phyloP scores from a whole-genome alignment of 139 green algal species.

The Edaphochlamys debaryana region DNA sequence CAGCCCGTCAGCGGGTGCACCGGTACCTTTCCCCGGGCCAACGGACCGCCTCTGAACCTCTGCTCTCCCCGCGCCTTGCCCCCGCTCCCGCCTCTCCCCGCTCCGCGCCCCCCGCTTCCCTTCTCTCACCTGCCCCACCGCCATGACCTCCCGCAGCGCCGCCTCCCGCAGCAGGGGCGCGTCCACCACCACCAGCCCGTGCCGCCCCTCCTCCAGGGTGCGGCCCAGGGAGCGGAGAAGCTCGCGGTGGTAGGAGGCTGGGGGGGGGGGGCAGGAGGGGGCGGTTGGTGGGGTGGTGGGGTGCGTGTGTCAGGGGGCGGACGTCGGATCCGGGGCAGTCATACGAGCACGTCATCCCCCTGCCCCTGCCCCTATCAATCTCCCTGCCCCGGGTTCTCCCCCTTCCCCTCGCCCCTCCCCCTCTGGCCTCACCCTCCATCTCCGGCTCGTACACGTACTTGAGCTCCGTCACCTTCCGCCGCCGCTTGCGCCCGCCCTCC shows the following conservation, averaged over 20 bases:
- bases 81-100: no score
- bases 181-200: constrained; percentile 80
- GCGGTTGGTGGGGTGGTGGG: neutral
- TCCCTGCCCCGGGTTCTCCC: no score
- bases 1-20: neutral
- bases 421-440: constrained; percentile 67
- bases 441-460: constrained; percentile 82
- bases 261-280: neutral
- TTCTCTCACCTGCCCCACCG: constrained; percentile 63
- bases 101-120: no score
- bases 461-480: constrained; percentile 56
- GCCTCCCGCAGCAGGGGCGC: constrained; percentile 61
- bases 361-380: neutral
- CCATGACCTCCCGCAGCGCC: constrained; percentile 65
- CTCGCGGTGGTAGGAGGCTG: constrained; percentile 70
- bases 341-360: neutral
- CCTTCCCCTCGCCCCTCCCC: neutral
- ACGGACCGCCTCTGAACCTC: no score
- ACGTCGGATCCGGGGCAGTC: neutral
- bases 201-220: constrained; percentile 74
- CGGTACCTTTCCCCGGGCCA: no score
- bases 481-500: constrained; percentile 37
- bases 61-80: no score
- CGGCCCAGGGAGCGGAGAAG: constrained; percentile 70
- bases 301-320: neutral